Evolutionary conservation across 768 basidiomycete species (phyloP).

Genomic region (Phaeolepiota aurea): DNA sequence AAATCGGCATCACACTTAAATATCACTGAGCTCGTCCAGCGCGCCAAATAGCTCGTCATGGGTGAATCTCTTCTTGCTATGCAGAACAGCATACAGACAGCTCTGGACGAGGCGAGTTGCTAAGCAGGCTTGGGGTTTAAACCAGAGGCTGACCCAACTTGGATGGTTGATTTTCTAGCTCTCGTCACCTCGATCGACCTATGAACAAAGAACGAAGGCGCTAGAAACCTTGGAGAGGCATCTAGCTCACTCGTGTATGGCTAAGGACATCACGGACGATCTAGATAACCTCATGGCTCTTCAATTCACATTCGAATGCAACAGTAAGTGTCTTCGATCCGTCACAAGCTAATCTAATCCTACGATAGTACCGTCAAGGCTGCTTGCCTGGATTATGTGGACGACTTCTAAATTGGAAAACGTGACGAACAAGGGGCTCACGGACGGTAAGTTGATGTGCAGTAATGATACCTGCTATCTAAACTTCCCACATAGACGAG

Average conservation of each 20-base stretch:
- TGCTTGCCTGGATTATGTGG: slow-evolving; percentile 53
- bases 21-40: not conserved
- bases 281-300: slow-evolving; percentile 51
- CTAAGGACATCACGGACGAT: slow-evolving; percentile 31
- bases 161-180: slow-evolving; percentile 34
- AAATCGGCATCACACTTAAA: slow-evolving; percentile 9
- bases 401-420: slow-evolving; percentile 43
- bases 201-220: slow-evolving; percentile 42
- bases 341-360: slow-evolving; percentile 1
- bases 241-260: slow-evolving; percentile 40
- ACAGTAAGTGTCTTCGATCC: slow-evolving; percentile 39
- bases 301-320: slow-evolving; percentile 79
- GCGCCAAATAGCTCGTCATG: slow-evolving; percentile 12
- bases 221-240: slow-evolving; percentile 48
- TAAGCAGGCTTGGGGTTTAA: not conserved
- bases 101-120: slow-evolving; percentile 58
- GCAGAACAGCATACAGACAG: slow-evolving; percentile 43
- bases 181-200: slow-evolving; percentile 50
- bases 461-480: not conserved
- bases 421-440: slow-evolving; percentile 33
- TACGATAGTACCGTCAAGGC: slow-evolving; percentile 52
- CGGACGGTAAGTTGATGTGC: slow-evolving; percentile 31
- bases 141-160: not conserved
- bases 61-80: slow-evolving; percentile 22
- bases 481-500: slow-evolving; percentile 18